A percentile compares a stretch with the other conserved stretches of the same genome.
These are phyloP conservation scores for Hemileccinum rubropunctum DNA, from an alignment of 768 basidiomycete genomes.

Conservation along the genomic window DNA sequence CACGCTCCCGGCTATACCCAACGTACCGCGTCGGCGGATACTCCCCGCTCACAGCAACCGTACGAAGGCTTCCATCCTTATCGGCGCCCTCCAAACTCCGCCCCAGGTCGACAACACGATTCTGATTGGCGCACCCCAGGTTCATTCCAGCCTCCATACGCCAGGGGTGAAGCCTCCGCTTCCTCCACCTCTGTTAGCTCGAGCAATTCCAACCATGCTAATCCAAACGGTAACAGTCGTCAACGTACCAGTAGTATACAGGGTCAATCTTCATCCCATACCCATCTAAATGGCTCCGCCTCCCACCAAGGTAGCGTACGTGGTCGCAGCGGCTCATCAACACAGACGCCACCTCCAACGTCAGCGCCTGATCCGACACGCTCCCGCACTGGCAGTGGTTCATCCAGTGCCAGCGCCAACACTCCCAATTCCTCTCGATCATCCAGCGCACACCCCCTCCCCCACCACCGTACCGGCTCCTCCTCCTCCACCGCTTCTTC, in stretches of 20 bases:
- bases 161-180: slow-evolving; percentile 73
- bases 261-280: slow-evolving; percentile 57
- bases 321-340: slow-evolving; percentile 37
- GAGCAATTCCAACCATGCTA: slow-evolving; percentile 34
- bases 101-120: slow-evolving; percentile 31
- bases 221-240: slow-evolving; percentile 33
- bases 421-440: slow-evolving; percentile 11
- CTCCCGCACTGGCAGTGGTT: slow-evolving; percentile 30
- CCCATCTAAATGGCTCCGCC: slow-evolving; percentile 32
- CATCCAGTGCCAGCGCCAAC: slow-evolving; percentile 20
- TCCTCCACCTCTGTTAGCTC: slow-evolving; percentile 81
- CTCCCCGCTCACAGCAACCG: slow-evolving; percentile 19
- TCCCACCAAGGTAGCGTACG: slow-evolving; percentile 33
- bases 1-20: slow-evolving; percentile 37
- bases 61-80: slow-evolving; percentile 77
- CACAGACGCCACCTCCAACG: slow-evolving; percentile 13
- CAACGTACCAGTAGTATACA: slow-evolving; percentile 73
- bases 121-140: slow-evolving; percentile 50
- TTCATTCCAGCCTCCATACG: slow-evolving; percentile 73
- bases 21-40: slow-evolving; percentile 34
- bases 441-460: slow-evolving; percentile 24
- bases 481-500: slow-evolving; percentile 27
- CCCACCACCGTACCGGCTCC: slow-evolving; percentile 33
- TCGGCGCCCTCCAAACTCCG: slow-evolving; percentile 53
- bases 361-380: slow-evolving; percentile 23